Conservation (phyloP, 305 asterid species). For the Fraxinus platypoda region DNA sequence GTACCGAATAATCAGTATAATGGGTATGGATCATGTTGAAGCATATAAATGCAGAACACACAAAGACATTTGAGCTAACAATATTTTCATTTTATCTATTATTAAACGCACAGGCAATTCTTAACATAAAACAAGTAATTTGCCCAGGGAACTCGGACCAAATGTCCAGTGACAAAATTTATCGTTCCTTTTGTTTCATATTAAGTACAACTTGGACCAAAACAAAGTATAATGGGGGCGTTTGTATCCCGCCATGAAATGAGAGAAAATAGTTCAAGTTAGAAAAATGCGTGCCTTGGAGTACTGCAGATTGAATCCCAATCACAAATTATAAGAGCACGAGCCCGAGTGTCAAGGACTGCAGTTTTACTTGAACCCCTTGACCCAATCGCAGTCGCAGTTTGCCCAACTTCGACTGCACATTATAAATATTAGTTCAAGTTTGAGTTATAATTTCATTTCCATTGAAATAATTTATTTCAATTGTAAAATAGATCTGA, state of each 20-base stretch:
- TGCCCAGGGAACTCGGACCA: conserved; percentile 13
- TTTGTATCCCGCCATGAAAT: conserved; percentile 8
- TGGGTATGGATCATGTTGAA: background rate
- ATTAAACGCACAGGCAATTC: conserved; percentile 5
- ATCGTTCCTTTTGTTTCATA: background rate
- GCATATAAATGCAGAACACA: background rate
- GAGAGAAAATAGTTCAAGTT: conserved; percentile 7
- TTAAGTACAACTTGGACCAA: background rate
- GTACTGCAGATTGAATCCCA: background rate
- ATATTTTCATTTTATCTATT: background rate
- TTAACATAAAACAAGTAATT: conserved; percentile 12
- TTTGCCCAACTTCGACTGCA: too few relatives aligned
- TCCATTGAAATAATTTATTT: too few relatives aligned
- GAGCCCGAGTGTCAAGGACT: conserved; percentile 39
- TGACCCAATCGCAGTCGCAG: too few relatives aligned
- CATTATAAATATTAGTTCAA: too few relatives aligned
- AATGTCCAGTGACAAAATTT: conserved; percentile 22
- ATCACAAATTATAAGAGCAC: conserved; percentile 49
- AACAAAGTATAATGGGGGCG: background rate
- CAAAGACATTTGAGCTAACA: background rate
- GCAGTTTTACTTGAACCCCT: too few relatives aligned
- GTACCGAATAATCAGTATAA: background rate
- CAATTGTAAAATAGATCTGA: too few relatives aligned
- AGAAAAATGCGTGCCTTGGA: conserved; percentile 30
- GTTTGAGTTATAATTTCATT: too few relatives aligned